Evolutionary conservation across 2,329 filamentous ascomycete genomes (phyloP).

Genomic region (Diaporthe nobilis): DNA sequence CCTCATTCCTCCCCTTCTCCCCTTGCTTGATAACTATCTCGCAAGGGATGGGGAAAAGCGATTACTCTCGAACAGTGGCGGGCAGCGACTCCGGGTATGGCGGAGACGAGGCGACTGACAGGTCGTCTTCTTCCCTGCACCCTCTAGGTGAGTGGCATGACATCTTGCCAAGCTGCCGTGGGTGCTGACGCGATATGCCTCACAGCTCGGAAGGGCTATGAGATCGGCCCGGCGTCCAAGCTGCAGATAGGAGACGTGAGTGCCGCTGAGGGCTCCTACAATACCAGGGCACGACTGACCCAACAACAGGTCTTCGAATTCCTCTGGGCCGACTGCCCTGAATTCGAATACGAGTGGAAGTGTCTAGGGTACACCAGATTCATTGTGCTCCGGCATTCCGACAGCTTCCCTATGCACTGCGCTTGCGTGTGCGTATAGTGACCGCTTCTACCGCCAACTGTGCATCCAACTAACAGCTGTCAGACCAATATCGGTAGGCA

Average conservation of each 20-base stretch:
- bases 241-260: slow-evolving; percentile 55
- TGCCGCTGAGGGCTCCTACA: slow-evolving; percentile 26
- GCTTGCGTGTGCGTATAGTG: slow-evolving; percentile 53
- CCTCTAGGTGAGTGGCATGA: slow-evolving; percentile 49
- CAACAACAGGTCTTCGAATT: slow-evolving; percentile 53
- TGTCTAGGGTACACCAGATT: slow-evolving; percentile 55
- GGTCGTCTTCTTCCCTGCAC: slow-evolving; percentile 49
- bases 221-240: slow-evolving; percentile 52
- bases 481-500: slow-evolving; percentile 53
- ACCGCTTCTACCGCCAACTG: not conserved
- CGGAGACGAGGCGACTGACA: slow-evolving; percentile 50
- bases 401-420: slow-evolving; percentile 53
- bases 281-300: slow-evolving; percentile 27
- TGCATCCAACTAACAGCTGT: slow-evolving; percentile 17
- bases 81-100: slow-evolving; percentile 54
- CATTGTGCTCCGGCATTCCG: slow-evolving; percentile 54
- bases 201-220: slow-evolving; percentile 53
- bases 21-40: slow-evolving; percentile 46
- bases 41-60: slow-evolving; percentile 54
- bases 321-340: slow-evolving; percentile 54
- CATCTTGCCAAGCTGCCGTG: slow-evolving; percentile 11
- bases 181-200: slow-evolving; percentile 35
- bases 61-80: slow-evolving; percentile 50
- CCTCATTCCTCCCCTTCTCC: slow-evolving; percentile 44
- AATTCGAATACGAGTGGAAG: slow-evolving; percentile 57